Evolutionary conservation across 2,329 filamentous ascomycete species (phyloP).

Genomic region (Hypomyces perniciosus): DNA sequence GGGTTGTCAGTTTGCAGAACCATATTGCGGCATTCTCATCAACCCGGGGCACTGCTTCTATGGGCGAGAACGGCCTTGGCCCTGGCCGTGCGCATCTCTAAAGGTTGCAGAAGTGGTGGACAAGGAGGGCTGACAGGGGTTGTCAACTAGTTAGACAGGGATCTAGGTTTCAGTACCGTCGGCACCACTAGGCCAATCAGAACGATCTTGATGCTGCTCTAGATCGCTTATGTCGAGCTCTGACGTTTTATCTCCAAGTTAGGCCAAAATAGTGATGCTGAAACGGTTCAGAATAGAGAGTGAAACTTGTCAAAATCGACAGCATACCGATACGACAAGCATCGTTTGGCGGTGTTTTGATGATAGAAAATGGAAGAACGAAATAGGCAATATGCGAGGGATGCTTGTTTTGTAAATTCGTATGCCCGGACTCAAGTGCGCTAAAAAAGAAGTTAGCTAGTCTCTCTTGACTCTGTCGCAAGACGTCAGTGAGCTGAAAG

Average conservation of each 20-base stretch:
- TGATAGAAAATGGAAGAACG: neutral
- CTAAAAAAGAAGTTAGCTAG: no score
- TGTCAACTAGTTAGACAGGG: neutral
- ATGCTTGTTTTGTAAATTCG: no score
- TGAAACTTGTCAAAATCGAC: slow-evolving; percentile 10
- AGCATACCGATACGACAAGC: neutral
- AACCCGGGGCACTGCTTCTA: no score
- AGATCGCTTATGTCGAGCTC: neutral
- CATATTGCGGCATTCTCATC: no score
- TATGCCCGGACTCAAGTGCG: no score
- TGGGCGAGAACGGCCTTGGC: neutral
- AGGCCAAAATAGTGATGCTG: slow-evolving; percentile 6
- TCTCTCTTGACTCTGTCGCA: no score
- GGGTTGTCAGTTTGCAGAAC: no score
- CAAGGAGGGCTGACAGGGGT: neutral
- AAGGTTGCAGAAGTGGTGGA: neutral
- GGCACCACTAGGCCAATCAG: neutral
- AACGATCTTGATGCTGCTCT: neutral
- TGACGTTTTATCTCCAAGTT: slow-evolving; percentile 9
- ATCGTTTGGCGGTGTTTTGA: neutral
- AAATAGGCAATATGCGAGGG: no score
- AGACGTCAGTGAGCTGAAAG: no score
- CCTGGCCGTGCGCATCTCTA: neutral
- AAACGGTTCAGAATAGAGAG: slow-evolving; percentile 6
- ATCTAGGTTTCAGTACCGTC: neutral